Percentiles rank a stretch among this genome's conserved stretches.
Evolutionary conservation across 257 asterid species (phyloP).

Genomic region (Coffea canephora): DNA sequence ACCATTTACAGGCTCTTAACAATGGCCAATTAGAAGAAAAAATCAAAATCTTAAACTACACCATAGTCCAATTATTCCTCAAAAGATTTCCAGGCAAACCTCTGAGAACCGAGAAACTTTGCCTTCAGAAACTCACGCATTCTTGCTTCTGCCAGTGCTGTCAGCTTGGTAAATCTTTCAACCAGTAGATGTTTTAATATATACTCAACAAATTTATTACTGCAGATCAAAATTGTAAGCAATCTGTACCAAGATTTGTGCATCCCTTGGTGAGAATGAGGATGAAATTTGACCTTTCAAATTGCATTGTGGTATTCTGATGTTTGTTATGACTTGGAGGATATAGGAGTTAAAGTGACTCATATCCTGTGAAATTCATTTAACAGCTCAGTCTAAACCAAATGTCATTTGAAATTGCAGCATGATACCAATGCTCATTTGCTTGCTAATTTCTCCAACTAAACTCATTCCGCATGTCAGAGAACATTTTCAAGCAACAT

Average conservation of each 20-base stretch:
- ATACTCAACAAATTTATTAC: too few species aligned
- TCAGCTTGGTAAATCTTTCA: neutral
- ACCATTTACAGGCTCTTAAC: neutral
- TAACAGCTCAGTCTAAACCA: neutral
- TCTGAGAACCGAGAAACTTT: neutral
- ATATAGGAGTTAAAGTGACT: neutral
- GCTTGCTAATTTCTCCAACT: neutral
- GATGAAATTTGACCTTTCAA: too few species aligned
- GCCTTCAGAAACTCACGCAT: neutral
- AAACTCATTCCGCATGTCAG: too few species aligned
- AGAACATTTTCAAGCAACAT: neutral
- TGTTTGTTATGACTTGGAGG: neutral
- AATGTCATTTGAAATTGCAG: neutral
- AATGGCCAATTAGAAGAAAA: neutral
- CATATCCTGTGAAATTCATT: neutral
- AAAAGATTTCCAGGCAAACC: neutral
- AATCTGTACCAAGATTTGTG: neutral
- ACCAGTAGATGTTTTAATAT: neutral
- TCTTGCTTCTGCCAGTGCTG: neutral
- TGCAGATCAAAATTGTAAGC: too few species aligned
- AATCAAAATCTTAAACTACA: neutral
- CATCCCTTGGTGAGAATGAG: neutral
- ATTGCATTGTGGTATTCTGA: neutral
- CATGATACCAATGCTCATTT: neutral
- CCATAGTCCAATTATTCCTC: neutral